These are phyloP conservation scores for Fusarium proliferatum DNA, from an alignment of 2,329 filamentous ascomycete species.

Conservation along the genomic window DNA sequence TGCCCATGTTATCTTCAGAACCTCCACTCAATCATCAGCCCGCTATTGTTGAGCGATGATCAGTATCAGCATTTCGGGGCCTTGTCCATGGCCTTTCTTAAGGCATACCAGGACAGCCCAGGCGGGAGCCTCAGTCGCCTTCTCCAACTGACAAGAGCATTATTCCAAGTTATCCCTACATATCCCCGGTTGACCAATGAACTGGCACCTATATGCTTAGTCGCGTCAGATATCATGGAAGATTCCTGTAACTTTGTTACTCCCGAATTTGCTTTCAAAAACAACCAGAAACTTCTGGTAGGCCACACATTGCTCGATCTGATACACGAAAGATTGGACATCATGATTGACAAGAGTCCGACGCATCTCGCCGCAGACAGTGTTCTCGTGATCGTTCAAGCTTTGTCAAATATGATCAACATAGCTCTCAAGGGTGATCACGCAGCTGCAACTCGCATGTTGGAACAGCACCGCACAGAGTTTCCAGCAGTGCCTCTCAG, in stretches of 20 bases:
- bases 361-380: slow-evolving; percentile 62
- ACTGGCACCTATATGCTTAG: slow-evolving; percentile 52
- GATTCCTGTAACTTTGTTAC: slow-evolving; percentile 43
- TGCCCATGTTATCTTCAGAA: slow-evolving; percentile 57
- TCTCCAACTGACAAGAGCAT: slow-evolving; percentile 54
- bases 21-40: slow-evolving; percentile 49
- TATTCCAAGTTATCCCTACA: slow-evolving; percentile 55
- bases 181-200: slow-evolving; percentile 61
- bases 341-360: slow-evolving; percentile 66
- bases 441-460: slow-evolving; percentile 48
- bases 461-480: slow-evolving; percentile 41
- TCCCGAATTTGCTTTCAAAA: slow-evolving; percentile 37
- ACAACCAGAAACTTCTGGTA: slow-evolving; percentile 51
- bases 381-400: slow-evolving; percentile 52
- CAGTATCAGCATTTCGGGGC: slow-evolving; percentile 25
- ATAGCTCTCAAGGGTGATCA: slow-evolving; percentile 53
- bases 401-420: slow-evolving; percentile 59
- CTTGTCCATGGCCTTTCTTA: slow-evolving; percentile 49
- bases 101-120: slow-evolving; percentile 55
- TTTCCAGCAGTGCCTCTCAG: slow-evolving; percentile 53
- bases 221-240: slow-evolving; percentile 49
- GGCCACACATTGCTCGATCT: slow-evolving; percentile 58
- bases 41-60: slow-evolving; percentile 23
- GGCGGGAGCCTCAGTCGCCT: slow-evolving; percentile 58
- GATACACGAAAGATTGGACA: slow-evolving; percentile 56